Conservation (phyloP, 495 filamentous ascomycete species). For the Trichoderma gamsii region DNA sequence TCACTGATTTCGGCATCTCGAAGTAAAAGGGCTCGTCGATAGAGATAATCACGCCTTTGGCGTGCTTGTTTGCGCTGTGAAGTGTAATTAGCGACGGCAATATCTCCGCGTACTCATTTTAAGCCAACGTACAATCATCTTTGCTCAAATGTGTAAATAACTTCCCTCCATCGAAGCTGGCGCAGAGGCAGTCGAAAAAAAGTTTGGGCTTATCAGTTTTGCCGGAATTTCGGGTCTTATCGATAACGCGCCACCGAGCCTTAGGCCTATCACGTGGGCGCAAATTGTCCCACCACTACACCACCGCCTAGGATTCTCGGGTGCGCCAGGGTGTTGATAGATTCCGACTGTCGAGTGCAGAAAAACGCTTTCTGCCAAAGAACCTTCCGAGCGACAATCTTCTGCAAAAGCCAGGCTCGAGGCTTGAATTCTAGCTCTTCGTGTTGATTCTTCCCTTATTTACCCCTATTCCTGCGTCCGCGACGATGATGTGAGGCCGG, state of each 20-base stretch:
- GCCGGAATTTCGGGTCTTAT: slow-evolving; percentile 13
- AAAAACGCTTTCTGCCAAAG: slow-evolving; percentile 1
- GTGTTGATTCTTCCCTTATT: neutral
- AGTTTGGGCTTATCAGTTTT: slow-evolving; percentile 22
- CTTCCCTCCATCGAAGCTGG: neutral
- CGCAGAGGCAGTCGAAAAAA: slow-evolving; percentile 15
- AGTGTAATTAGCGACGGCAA: slow-evolving; percentile 20
- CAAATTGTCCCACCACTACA: slow-evolving; percentile 12
- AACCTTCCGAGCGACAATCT: neutral
- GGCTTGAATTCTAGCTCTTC: neutral
- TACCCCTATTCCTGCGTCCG: neutral
- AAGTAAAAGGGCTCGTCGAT: slow-evolving; percentile 62
- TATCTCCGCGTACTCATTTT: neutral
- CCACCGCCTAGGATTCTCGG: neutral
- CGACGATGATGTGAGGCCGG: slow-evolving; percentile 13
- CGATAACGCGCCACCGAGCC: slow-evolving; percentile 13
- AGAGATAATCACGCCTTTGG: slow-evolving; percentile 90
- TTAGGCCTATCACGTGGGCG: slow-evolving; percentile 14
- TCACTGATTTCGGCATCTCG: slow-evolving; percentile 88
- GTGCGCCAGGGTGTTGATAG: neutral
- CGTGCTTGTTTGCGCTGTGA: slow-evolving; percentile 64
- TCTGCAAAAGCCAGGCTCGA: neutral
- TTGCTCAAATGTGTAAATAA: slow-evolving; percentile 9
- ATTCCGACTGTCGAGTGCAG: slow-evolving; percentile 3
- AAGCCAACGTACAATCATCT: slow-evolving; percentile 30